Evolutionary conservation across 2,329 filamentous ascomycete genomes (phyloP).

Genomic region (Didymella glomerata): DNA sequence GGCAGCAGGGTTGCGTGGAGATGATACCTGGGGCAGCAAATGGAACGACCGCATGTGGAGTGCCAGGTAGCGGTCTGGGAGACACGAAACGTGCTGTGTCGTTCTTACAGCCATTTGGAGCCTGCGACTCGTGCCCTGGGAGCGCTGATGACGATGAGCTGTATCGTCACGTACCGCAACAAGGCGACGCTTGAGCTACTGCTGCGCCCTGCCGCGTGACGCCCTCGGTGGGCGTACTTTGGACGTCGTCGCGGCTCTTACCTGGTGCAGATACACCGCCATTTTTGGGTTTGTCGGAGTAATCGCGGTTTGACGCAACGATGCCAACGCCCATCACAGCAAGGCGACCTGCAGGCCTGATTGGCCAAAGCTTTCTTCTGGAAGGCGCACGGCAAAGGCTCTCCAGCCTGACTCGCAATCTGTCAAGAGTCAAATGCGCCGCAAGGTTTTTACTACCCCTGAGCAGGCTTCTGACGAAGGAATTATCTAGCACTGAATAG

Average conservation of each 20-base stretch:
- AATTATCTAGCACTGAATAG: constrained; percentile 17
- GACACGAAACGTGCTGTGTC: constrained; percentile 41
- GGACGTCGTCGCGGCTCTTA: constrained; percentile 11
- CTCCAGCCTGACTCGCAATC: constrained; percentile 39
- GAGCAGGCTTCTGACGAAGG: constrained; percentile 26
- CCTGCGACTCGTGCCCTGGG: constrained; percentile 72
- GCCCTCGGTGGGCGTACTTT: constrained; percentile 5
- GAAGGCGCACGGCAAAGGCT: constrained; percentile 36
- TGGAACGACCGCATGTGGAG: constrained; percentile 35
- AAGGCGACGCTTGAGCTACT: constrained; percentile 26
- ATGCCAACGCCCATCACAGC: constrained; percentile 30
- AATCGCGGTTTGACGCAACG: constrained; percentile 39
- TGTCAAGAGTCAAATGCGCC: constrained; percentile 29
- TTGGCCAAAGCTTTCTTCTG: constrained; percentile 38
- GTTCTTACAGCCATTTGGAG: constrained; percentile 54
- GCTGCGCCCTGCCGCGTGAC: constrained; percentile 19
- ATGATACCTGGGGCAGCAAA: constrained; percentile 43
- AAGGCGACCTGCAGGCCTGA: constrained; percentile 27
- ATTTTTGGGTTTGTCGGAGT: constrained; percentile 36
- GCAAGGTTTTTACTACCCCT: constrained; percentile 33
- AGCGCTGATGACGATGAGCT: constrained; percentile 31
- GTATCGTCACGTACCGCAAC: constrained; percentile 33
- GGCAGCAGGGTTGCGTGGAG: constrained; percentile 35
- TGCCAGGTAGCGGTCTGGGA: constrained; percentile 28
- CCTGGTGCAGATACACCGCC: constrained; percentile 40